Base-by-base conservation (phyloP, 208 protist species). In the Endotrypanum monterogeii region DNA sequence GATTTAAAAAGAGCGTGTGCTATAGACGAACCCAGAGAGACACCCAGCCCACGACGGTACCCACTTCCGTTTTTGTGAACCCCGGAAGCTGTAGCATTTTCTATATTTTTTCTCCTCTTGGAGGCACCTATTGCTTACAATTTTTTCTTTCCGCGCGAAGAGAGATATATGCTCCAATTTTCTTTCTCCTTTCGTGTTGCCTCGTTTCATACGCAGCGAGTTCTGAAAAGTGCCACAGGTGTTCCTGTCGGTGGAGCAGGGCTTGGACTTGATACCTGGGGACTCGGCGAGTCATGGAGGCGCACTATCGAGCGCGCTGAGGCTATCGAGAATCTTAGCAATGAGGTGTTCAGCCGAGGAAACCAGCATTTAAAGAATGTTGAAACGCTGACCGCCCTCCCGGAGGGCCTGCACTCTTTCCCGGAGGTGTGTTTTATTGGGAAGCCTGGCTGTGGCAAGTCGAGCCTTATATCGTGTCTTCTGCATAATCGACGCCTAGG, bases 371-470 rank as follows among this genome's bases (percentile, higher is more conserved):
- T 96, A 50, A 96, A 96, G 73, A 96, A 95, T 73, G 89, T 94
- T 25, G 84, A 90, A 56, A 82, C 75, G 16, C 76, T 97, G 37
- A 88, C 84, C 41, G 66, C 91, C 12, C 83, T 97, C 23, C 94
- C 94, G 20, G 91, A 97, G 80, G 94, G 94, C 12, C 72, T 95
- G 41, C 88, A 94, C 69, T 97, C 94, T 1, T 95, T 93, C 72
- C 94, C 94, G 0, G 91, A 97, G 72, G 89, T 97, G 46, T 96
- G 94, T 73, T 95, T 97, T 67, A 94, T 96, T 63, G 94, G 94
- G 18, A 94, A 95, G 73, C 91, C 94, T 1, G 96, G 92, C 63
- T 85, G 83, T 51, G 94, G 94, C 44, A 97, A 97, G 79, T 97
- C 94, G 11, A 89, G 88, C 18, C 82, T 97, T 12, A 88, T 97